Evolutionary conservation across 2,329 filamentous ascomycete genomes (phyloP).

Genomic region (Elsinoe perseae): DNA sequence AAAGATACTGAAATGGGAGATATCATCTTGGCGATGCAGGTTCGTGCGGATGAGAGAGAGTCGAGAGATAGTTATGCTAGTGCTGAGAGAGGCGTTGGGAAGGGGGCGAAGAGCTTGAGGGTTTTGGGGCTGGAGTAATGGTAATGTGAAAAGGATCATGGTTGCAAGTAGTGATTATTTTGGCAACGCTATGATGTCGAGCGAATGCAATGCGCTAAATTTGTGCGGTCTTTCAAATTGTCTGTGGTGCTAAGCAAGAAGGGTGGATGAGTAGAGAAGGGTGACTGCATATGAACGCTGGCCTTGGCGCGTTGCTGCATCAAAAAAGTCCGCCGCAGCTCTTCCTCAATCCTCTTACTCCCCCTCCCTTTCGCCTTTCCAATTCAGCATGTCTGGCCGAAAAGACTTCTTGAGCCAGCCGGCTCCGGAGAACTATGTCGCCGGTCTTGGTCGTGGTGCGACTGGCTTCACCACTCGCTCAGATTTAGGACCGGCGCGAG

Average conservation of each 20-base stretch:
- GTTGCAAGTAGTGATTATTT: too few relatives aligned
- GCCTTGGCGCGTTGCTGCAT: neutral
- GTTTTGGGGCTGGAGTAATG: slow-evolving; percentile 1
- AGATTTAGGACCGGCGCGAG: slow-evolving; percentile 87
- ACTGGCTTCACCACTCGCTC: slow-evolving; percentile 97
- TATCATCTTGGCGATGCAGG: neutral
- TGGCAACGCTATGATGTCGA: too few relatives aligned
- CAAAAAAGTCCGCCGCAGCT: neutral
- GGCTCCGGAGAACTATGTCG: slow-evolving; percentile 60
- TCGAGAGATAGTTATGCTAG: neutral
- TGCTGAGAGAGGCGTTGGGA: neutral
- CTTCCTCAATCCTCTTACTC: neutral
- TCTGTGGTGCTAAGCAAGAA: too few relatives aligned
- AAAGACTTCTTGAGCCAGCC: slow-evolving; percentile 87
- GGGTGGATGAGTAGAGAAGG: too few relatives aligned
- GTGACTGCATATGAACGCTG: neutral
- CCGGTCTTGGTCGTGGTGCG: slow-evolving; percentile 92
- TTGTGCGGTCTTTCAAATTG: too few relatives aligned
- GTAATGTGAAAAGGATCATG: too few relatives aligned
- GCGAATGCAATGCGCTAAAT: too few relatives aligned
- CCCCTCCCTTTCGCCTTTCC: neutral
- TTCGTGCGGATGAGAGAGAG: too few relatives aligned
- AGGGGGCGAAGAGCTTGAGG: slow-evolving; percentile 9
- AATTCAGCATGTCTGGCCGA: slow-evolving; percentile 48
- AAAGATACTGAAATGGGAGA: neutral